Evolutionary conservation across 352 stramenopile species (phyloP).

Genomic region (Pythium folliculosum): DNA sequence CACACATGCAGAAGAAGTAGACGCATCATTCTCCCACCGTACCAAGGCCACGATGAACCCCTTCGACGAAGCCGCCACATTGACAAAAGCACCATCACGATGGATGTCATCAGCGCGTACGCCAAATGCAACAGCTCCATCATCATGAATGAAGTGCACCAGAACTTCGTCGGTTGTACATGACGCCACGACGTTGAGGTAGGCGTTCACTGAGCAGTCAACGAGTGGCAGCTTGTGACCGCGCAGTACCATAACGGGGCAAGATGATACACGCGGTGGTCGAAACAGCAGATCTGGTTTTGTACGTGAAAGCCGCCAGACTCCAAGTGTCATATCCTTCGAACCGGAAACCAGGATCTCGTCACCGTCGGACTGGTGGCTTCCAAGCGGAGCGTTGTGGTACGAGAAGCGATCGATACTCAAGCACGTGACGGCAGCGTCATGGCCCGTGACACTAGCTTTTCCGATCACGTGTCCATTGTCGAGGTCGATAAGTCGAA

Average conservation of each 20-base stretch:
- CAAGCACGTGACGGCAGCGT: constrained; percentile 68
- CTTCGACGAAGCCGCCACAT: constrained; percentile 40
- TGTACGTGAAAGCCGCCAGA: constrained; percentile 75
- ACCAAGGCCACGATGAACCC: constrained; percentile 56
- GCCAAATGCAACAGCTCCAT: constrained; percentile 71
- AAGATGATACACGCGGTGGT: constrained; percentile 64
- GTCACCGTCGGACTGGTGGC: constrained; percentile 58
- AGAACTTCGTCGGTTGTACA: constrained; percentile 56
- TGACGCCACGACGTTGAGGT: constrained; percentile 63
- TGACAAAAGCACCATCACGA: constrained; percentile 13
- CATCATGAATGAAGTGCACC: constrained; percentile 73
- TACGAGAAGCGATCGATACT: constrained; percentile 66
- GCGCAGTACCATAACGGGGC: constrained; percentile 63
- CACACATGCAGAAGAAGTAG: constrained; percentile 44
- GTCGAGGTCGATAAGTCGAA: constrained; percentile 78
- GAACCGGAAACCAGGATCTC: constrained; percentile 76
- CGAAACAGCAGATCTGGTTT: constrained; percentile 78
- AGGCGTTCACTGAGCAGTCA: constrained; percentile 69
- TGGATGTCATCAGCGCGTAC: constrained; percentile 19
- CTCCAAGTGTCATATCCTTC: constrained; percentile 59
- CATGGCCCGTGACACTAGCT: constrained; percentile 78
- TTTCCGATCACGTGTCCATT: constrained; percentile 83
- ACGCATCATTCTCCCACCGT: constrained; percentile 6
- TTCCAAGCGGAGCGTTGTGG: constrained; percentile 27
- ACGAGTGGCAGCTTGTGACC: constrained; percentile 52